Conservation (phyloP, 2,329 filamentous ascomycete genomes). For the Ophiostoma himal-ulmi region DNA sequence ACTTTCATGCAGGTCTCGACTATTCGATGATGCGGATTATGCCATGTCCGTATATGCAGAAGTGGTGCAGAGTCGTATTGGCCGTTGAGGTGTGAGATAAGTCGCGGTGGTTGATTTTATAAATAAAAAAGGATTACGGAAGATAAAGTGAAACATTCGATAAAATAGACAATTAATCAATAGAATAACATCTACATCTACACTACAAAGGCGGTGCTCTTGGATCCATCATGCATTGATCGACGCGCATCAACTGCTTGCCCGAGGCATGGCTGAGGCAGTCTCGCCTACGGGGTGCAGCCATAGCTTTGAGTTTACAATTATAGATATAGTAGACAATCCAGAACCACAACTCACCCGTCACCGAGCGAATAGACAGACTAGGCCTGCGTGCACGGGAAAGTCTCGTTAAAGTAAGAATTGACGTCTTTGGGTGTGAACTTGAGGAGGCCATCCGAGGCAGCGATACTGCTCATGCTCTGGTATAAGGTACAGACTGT, state of each 20-base stretch:
- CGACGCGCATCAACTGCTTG: slow-evolving; percentile 45
- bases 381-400: neutral
- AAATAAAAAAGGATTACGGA: too few relatives aligned
- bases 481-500: neutral
- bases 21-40: neutral
- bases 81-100: slow-evolving; percentile 52
- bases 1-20: neutral
- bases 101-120: too few relatives aligned
- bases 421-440: neutral
- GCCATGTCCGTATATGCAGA: slow-evolving; percentile 12
- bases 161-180: neutral
- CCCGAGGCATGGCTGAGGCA: slow-evolving; percentile 34
- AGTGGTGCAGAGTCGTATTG: slow-evolving; percentile 41
- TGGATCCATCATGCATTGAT: slow-evolving; percentile 35
- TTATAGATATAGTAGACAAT: too few relatives aligned
- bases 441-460: neutral
- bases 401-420: neutral
- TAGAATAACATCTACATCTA: neutral
- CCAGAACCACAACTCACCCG: neutral
- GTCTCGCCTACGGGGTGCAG: neutral
- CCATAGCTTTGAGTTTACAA: neutral
- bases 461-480: neutral
- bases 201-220: neutral
- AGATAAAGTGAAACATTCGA: too few relatives aligned
- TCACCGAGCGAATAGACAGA: neutral